These are phyloP conservation scores for Pelargonium australe DNA, from an alignment of 441 rosid genomes.

Conservation along the genomic window DNA sequence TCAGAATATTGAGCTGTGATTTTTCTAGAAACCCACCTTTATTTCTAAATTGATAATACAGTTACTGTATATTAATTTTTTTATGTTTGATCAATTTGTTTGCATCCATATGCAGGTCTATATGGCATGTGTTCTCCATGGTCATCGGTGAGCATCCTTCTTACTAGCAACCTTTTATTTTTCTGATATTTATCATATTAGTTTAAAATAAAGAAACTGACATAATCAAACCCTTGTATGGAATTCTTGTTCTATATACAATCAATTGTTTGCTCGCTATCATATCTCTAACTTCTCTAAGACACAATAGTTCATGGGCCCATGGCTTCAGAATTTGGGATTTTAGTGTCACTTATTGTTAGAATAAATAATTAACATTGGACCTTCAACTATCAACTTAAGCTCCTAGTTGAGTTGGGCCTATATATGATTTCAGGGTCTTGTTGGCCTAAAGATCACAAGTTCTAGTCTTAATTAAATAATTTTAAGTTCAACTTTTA, in stretches of 20 bases:
- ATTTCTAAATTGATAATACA: conserved; percentile 4
- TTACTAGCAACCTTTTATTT: conserved; percentile 1
- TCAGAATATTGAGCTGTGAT: not conserved
- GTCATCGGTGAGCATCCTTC: conserved; percentile 51
- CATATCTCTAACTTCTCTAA: not conserved
- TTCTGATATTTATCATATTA: not conserved
- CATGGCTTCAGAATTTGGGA: not conserved
- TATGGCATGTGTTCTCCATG: conserved; percentile 83
- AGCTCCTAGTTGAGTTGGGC: no score
- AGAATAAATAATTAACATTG: no score
- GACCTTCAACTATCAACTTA: no score
- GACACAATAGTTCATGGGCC: not conserved
- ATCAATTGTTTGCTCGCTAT: not conserved
- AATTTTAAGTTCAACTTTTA: not conserved
- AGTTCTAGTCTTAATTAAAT: no score
- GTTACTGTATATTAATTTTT: not conserved
- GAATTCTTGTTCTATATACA: not conserved
- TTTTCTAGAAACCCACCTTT: not conserved
- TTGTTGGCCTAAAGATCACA: no score
- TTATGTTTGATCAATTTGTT: conserved; percentile 12
- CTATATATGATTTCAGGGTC: no score
- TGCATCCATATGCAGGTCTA: conserved; percentile 53
- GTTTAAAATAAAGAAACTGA: not conserved
- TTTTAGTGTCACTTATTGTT: not conserved
- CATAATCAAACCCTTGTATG: not conserved